Evolutionary conservation across 305 asterid species (phyloP).

Genomic region (Solanum hybrid): DNA sequence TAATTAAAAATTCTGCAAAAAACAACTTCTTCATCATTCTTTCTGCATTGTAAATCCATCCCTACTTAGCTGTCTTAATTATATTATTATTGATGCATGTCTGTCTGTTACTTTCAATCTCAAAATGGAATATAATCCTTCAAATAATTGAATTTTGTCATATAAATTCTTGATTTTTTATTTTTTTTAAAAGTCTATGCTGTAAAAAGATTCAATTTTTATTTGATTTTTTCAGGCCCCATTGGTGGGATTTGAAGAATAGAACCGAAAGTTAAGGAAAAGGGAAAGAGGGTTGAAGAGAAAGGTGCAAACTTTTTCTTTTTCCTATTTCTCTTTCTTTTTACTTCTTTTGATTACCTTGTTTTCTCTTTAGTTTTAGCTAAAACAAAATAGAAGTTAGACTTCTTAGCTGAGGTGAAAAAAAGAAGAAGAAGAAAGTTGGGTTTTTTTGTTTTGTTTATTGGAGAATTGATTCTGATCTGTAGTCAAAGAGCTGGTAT

Average conservation of each 20-base stretch:
- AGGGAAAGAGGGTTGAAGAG: neutral
- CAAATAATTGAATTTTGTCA: neutral
- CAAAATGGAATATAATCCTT: neutral
- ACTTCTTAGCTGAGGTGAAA: constrained; percentile 19
- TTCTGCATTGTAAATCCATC: neutral
- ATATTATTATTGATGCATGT: neutral
- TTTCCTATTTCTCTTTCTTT: constrained; percentile 11
- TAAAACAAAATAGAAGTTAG: constrained; percentile 21
- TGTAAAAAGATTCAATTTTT: neutral
- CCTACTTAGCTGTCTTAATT: neutral
- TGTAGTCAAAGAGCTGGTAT: constrained; percentile 24
- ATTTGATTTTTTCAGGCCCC: neutral
- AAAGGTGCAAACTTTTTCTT: constrained; percentile 28
- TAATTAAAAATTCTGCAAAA: neutral
- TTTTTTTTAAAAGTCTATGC: neutral
- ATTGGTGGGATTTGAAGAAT: neutral
- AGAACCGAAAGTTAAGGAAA: neutral
- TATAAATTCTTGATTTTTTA: neutral
- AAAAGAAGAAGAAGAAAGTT: neutral
- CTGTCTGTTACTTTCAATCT: neutral
- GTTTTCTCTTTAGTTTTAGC: constrained; percentile 10
- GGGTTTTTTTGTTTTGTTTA: neutral
- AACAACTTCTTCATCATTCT: neutral
- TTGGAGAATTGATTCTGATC: constrained; percentile 23
- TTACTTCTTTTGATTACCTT: constrained; percentile 23